A percentile compares a stretch with the other conserved stretches of the same genome.
Evolutionary conservation across 129 eudicot genomes (phyloP).

Genomic region (Flaveria ramosissima): DNA sequence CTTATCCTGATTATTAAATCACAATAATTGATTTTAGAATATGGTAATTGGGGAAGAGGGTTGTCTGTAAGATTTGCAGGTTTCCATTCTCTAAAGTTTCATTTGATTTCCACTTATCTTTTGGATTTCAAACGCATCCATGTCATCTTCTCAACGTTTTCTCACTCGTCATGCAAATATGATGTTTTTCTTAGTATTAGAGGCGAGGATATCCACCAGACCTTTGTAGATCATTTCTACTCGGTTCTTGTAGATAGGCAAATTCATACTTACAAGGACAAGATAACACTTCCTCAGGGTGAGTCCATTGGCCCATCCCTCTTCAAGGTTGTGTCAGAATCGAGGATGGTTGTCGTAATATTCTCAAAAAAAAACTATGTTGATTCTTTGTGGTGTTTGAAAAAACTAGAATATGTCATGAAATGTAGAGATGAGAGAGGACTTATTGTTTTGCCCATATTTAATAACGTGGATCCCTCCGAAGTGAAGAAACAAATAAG

Average conservation of each 20-base stretch:
- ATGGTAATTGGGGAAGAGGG: no score
- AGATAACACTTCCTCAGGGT: not conserved
- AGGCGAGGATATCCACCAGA: not conserved
- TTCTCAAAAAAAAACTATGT: not conserved
- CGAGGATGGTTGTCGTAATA: not conserved
- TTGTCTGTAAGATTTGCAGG: no score
- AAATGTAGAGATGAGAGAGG: not conserved
- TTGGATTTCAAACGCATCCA: not conserved
- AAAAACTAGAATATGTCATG: not conserved
- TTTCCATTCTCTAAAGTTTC: not conserved
- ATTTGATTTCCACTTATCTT: not conserved
- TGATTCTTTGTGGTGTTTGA: not conserved
- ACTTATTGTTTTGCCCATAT: not conserved
- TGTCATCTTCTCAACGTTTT: not conserved
- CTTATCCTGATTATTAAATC: no score
- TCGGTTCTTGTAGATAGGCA: not conserved
- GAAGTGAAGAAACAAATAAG: not conserved
- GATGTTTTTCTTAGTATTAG: constrained; percentile 6
- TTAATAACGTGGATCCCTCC: not conserved
- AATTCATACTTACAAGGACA: not conserved
- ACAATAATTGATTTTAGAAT: no score
- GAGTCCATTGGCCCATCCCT: not conserved
- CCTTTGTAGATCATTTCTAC: not conserved
- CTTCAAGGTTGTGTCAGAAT: not conserved
- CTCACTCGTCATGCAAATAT: not conserved